These are phyloP conservation scores for Didymella pinodella DNA, from an alignment of 2,329 filamentous ascomycete species.

Conservation along the genomic window DNA sequence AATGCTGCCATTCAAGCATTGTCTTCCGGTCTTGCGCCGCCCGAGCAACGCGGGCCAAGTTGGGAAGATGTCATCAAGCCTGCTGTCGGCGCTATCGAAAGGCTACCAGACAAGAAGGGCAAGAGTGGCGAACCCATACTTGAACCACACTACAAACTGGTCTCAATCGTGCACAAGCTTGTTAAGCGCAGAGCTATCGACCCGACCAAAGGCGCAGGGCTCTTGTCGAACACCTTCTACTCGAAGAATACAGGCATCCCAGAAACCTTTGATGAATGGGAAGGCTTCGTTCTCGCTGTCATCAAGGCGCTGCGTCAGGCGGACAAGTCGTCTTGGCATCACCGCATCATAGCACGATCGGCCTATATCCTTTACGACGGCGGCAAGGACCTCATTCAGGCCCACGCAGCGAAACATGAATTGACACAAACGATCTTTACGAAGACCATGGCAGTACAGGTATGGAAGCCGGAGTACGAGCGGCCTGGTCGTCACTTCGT, in stretches of 20 bases:
- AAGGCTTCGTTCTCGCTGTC: constrained; percentile 69
- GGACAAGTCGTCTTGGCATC: constrained; percentile 95
- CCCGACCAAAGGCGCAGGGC: constrained; percentile 58
- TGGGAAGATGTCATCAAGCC: constrained; percentile 62
- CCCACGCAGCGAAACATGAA: constrained; percentile 74
- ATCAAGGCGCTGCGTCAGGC: constrained; percentile 68
- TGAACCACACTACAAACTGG: constrained; percentile 91
- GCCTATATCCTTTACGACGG: constrained; percentile 70
- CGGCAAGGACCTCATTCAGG: constrained; percentile 59
- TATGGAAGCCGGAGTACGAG: constrained; percentile 93
- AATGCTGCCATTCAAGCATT: constrained; percentile 45
- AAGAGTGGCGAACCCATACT: constrained; percentile 77
- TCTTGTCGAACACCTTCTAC: constrained; percentile 63
- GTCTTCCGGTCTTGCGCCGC: constrained; percentile 39
- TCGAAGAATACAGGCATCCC: constrained; percentile 60
- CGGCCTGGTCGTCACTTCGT: constrained; percentile 86
- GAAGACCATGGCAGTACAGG: constrained; percentile 92
- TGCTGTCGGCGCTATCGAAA: constrained; percentile 67
- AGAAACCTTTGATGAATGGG: constrained; percentile 62
- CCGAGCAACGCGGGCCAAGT: constrained; percentile 33
- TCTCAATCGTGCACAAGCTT: constrained; percentile 82
- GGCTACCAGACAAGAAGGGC: constrained; percentile 67
- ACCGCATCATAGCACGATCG: constrained; percentile 83
- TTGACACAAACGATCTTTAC: constrained; percentile 87
- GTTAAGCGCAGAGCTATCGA: constrained; percentile 62